Evolutionary conservation across 108 stramenopile species (phyloP).

Genomic region (Stephanodiscus triporus): DNA sequence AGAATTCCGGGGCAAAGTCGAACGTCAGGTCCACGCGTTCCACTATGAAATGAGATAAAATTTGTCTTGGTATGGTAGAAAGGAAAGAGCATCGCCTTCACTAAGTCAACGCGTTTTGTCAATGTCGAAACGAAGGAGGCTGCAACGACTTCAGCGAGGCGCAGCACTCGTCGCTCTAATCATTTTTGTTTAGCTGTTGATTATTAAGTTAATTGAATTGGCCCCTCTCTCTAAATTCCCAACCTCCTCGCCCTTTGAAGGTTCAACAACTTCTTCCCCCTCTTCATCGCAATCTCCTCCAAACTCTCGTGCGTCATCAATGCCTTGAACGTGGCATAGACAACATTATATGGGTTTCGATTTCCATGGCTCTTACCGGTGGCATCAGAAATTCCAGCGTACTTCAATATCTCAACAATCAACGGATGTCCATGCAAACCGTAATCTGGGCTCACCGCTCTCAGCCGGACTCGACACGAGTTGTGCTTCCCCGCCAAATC

Average conservation of each 20-base stretch:
- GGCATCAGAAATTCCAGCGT: slow-evolving; percentile 85
- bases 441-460: slow-evolving; percentile 65
- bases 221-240: slow-evolving; percentile 54
- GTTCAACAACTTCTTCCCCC: slow-evolving; percentile 84
- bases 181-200: too few relatives aligned
- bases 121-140: neutral
- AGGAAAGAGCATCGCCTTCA: too few relatives aligned
- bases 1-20: neutral
- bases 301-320: slow-evolving; percentile 86
- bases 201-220: too few relatives aligned
- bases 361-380: slow-evolving; percentile 85
- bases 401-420: slow-evolving; percentile 74
- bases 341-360: slow-evolving; percentile 85
- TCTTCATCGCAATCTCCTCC: slow-evolving; percentile 89
- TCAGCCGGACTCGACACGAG: slow-evolving; percentile 80
- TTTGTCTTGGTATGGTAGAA: too few relatives aligned
- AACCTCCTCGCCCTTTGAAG: slow-evolving; percentile 78
- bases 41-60: neutral
- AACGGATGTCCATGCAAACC: slow-evolving; percentile 79
- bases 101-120: too few relatives aligned
- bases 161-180: neutral
- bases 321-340: slow-evolving; percentile 92
- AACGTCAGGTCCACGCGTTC: neutral
- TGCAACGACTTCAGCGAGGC: neutral
- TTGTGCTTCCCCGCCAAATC: slow-evolving; percentile 91